Evolutionary conservation across 148 eudicot species (phyloP).

Genomic region (Limonium bicolor): DNA sequence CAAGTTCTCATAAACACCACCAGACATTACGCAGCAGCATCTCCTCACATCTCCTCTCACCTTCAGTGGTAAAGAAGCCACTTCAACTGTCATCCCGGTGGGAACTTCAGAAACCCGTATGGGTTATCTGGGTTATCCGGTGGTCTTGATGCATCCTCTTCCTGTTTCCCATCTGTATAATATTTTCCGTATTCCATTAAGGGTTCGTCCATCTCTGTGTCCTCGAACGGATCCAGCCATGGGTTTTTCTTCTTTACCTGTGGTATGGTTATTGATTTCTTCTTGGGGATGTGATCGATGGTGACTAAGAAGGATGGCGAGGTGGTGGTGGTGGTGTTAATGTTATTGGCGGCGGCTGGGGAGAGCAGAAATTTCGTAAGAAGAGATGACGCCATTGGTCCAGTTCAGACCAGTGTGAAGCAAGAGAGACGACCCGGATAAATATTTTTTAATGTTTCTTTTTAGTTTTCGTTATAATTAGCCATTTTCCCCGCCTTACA

Average conservation of each 20-base stretch:
- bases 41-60: slow-evolving; percentile 85
- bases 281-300: slow-evolving; percentile 9
- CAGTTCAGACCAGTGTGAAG: too few species aligned
- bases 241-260: slow-evolving; percentile 58
- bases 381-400: too few species aligned
- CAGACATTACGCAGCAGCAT: slow-evolving; percentile 67
- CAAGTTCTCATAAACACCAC: slow-evolving; percentile 88
- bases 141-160: slow-evolving; percentile 66
- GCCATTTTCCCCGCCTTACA: too few species aligned
- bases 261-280: slow-evolving; percentile 9
- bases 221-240: slow-evolving; percentile 77
- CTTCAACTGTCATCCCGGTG: slow-evolving; percentile 56
- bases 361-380: too few species aligned
- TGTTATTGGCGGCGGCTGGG: too few species aligned
- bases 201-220: slow-evolving; percentile 72
- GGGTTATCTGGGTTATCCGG: slow-evolving; percentile 64
- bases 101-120: slow-evolving; percentile 76
- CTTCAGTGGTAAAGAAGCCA: slow-evolving; percentile 66
- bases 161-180: slow-evolving; percentile 60
- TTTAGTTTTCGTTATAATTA: too few species aligned
- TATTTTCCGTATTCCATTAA: slow-evolving; percentile 44
- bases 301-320: slow-evolving; percentile 15
- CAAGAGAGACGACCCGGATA: too few species aligned
- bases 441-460: too few species aligned
- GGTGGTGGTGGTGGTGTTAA: slow-evolving; percentile 2